Evolutionary conservation across 306 rosid species (phyloP).

Genomic region (Hippophae tibetana): DNA sequence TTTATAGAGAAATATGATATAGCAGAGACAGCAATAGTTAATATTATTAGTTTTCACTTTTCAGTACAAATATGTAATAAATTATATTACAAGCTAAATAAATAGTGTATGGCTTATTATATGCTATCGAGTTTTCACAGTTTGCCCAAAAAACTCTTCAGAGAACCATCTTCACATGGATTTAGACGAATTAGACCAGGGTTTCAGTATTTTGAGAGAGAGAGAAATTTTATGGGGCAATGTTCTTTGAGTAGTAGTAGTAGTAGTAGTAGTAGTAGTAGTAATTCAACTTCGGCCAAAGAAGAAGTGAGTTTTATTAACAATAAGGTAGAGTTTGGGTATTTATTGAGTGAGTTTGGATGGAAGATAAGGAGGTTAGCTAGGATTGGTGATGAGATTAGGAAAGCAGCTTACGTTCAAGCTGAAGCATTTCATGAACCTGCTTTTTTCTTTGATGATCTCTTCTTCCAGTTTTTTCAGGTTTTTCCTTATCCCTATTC

Average conservation of each 20-base stretch:
- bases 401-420: conserved; percentile 49
- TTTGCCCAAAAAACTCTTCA: conserved; percentile 18
- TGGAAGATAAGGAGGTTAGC: conserved; percentile 66
- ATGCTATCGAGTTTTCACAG: conserved; percentile 31
- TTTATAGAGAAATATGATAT: too few relatives aligned
- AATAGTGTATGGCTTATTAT: conserved; percentile 33
- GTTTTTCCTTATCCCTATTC: conserved; percentile 11
- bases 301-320: conserved; percentile 20
- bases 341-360: conserved; percentile 51
- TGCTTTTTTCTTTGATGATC: conserved; percentile 41
- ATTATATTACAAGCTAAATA: too few relatives aligned
- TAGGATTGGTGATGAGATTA: conserved; percentile 51
- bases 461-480: conserved; percentile 72
- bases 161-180: conserved; percentile 21
- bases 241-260: conserved; percentile 12
- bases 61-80: too few relatives aligned
- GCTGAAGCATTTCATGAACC: conserved; percentile 81
- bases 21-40: too few relatives aligned
- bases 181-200: not conserved
- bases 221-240: conserved; percentile 19
- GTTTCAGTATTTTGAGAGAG: not conserved
- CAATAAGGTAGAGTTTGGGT: conserved; percentile 14
- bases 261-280: conserved; percentile 8
- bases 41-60: too few relatives aligned
- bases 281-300: conserved; percentile 22